Conservation (phyloP, 2,329 filamentous ascomycete species). For the Trichothecium roseum region DNA sequence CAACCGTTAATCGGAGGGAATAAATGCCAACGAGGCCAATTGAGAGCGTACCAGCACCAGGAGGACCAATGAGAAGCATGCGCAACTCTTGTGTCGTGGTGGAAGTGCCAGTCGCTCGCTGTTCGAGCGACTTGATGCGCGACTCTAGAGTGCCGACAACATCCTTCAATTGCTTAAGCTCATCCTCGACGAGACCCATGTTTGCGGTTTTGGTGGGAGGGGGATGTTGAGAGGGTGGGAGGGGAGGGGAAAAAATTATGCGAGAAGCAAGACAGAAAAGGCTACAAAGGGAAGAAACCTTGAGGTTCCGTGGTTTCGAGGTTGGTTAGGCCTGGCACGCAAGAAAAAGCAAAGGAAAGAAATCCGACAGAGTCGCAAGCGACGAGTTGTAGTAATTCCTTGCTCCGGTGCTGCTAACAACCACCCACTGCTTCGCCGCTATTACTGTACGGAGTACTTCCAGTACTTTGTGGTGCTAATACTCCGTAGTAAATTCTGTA, state of each 20-base stretch:
- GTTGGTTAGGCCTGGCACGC: neutral
- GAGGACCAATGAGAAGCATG: conserved; percentile 96
- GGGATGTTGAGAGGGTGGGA: neutral
- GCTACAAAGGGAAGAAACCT: too few relatives aligned
- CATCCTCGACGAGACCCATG: conserved; percentile 85
- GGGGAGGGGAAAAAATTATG: neutral
- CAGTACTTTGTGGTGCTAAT: too few relatives aligned
- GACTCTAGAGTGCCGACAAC: conserved; percentile 75
- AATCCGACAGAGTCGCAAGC: too few relatives aligned
- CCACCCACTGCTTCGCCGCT: too few relatives aligned
- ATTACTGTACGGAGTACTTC: too few relatives aligned
- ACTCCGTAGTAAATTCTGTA: too few relatives aligned
- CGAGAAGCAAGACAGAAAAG: too few relatives aligned
- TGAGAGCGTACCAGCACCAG: conserved; percentile 71
- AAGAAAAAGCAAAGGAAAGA: conserved; percentile 1
- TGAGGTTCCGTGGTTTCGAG: conserved; percentile 1
- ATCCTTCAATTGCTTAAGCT: conserved; percentile 76
- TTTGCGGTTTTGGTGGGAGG: conserved; percentile 21
- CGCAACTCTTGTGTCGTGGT: conserved; percentile 58
- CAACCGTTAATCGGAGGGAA: too few relatives aligned
- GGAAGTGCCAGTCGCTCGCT: conserved; percentile 50
- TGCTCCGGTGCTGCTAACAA: too few relatives aligned
- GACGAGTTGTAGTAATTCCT: too few relatives aligned
- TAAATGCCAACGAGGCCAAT: conserved; percentile 4
- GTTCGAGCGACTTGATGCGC: conserved; percentile 78